phyloP scores from a whole-genome alignment of 176 grass and related monocot genomes.

The Rhynchospora pubera region DNA sequence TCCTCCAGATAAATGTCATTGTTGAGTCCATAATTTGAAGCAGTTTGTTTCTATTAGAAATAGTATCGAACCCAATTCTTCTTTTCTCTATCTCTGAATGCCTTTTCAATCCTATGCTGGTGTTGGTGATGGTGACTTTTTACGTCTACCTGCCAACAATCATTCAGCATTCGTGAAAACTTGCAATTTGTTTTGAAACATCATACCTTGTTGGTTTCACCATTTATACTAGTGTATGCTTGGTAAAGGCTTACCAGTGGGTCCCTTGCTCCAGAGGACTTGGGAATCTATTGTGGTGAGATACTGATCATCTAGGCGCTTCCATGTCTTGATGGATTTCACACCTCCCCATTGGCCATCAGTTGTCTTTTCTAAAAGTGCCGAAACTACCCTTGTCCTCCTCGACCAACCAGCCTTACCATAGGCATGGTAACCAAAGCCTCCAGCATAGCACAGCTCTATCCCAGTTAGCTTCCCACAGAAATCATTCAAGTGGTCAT shows the following conservation, averaged over 20 bases:
- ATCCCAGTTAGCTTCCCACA: constrained; percentile 72
- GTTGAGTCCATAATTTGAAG: neutral
- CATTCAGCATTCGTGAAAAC: constrained; percentile 1
- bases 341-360: constrained; percentile 60
- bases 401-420: constrained; percentile 92
- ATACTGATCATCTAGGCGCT: constrained; percentile 69
- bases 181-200: neutral
- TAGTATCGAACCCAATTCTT: neutral
- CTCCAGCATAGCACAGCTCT: constrained; percentile 82
- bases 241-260: constrained; percentile 40
- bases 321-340: constrained; percentile 98
- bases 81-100: neutral
- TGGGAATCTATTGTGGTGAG: constrained; percentile 76
- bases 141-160: constrained; percentile 48
- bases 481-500: constrained; percentile 91
- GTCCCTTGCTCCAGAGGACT: constrained; percentile 74
- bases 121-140: constrained; percentile 27
- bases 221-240: constrained; percentile 10
- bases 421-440: constrained; percentile 99
- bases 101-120: constrained; percentile 27
- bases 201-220: neutral
- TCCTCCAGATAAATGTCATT: neutral
- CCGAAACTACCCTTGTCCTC: constrained; percentile 83
- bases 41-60: too few relatives aligned
- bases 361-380: constrained; percentile 53